Evolutionary conservation across 345 rosid species (phyloP), one percentile per base, ranked within the genome.

Genomic region (Eucalyptus marginata): DNA sequence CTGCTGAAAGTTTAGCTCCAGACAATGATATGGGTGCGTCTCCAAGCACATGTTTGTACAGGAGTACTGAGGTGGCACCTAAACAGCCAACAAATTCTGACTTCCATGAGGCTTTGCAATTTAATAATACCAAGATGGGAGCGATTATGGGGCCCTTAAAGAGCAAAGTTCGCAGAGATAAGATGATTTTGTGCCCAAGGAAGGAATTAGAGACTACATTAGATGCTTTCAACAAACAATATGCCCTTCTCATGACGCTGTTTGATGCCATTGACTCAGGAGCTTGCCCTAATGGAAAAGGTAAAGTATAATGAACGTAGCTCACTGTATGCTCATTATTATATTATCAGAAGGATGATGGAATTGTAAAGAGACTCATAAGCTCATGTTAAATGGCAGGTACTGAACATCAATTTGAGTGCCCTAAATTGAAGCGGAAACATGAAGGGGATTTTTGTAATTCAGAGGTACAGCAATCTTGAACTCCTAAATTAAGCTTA

Each of bases 181-280:
- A 90, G 81, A 89, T 59, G 58, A 51, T 76, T 71, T 71, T 76
- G 88, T 91, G 85, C 91, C 86, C 92, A 89, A 93, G 90, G 89
- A 91, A 90, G 89, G 94, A 93, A 90, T 87, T 95, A 87, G 84
- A 90, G 88, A 87, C 49, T 91, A 87, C 91, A 88, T 90, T 89
- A 86, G 64, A 90, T 90, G 89, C 90, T 86, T 95, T 94, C 87
- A 90, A 86, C 88, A 92, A 89, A 51, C 59, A 93, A 76, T 87
- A 92, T 91, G 86, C 88, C 88, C 89, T 59, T 85, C 87, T 95
- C 52, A 86, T 79, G 52, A 84, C 56, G 68, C 29, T 90, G 81
- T 88, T 96, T 79, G 86, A 89, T 89, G 94, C 89, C 90, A 90
- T 87, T 83, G 88, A 90, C 83, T 64, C 87, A 87, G 90, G 71